Conservation (phyloP, 1,284 basidiomycete species). For the Cryptococcus amylolentus region DNA sequence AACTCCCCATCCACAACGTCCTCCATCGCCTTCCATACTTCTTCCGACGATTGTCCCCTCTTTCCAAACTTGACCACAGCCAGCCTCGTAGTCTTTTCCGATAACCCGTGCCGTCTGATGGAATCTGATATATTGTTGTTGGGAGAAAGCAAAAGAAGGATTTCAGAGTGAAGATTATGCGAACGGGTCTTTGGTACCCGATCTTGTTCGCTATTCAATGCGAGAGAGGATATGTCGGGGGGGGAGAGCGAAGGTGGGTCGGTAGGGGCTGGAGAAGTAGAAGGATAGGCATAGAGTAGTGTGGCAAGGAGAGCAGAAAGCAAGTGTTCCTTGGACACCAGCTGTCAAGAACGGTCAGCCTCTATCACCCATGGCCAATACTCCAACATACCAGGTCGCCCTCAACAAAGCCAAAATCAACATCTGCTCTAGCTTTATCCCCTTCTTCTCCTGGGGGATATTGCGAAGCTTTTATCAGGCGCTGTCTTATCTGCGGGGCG, state of each 20-base stretch:
- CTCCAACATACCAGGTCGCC: slow-evolving; percentile 56
- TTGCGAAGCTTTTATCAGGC: slow-evolving; percentile 65
- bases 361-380: background rate
- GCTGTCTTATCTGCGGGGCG: slow-evolving; percentile 58
- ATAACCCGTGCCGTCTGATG: slow-evolving; percentile 76
- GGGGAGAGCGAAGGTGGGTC: background rate
- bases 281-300: slow-evolving; percentile 58
- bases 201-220: background rate
- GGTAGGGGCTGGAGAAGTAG: slow-evolving; percentile 1
- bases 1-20: slow-evolving; percentile 44
- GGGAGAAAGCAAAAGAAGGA: slow-evolving; percentile 76
- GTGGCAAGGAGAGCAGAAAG: slow-evolving; percentile 78
- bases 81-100: slow-evolving; percentile 63
- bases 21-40: slow-evolving; percentile 49
- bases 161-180: slow-evolving; percentile 63
- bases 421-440: slow-evolving; percentile 62
- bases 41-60: slow-evolving; percentile 42
- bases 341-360: slow-evolving; percentile 19
- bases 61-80: slow-evolving; percentile 67
- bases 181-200: slow-evolving; percentile 30
- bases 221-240: background rate
- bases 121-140: slow-evolving; percentile 86
- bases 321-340: slow-evolving; percentile 57
- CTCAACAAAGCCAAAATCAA: slow-evolving; percentile 87
- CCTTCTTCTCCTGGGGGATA: slow-evolving; percentile 60